Evolutionary conservation across 73 alveolate genomes (phyloP).

Genomic region (Tetrahymena thermophila): DNA sequence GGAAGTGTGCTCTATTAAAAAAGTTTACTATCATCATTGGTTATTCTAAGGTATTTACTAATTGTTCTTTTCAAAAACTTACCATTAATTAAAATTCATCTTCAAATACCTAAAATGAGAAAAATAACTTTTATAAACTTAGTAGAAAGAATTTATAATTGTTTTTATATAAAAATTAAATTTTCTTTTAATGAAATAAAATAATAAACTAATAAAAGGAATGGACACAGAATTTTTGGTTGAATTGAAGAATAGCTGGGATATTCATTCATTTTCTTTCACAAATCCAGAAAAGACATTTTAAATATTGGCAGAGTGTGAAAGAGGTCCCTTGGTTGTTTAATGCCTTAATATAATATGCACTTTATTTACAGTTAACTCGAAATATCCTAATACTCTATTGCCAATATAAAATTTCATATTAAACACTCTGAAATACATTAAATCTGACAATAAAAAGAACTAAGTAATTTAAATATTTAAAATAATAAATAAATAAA

Average conservation of each 20-base stretch:
- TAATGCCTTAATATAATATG: conserved; percentile 5
- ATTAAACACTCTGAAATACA: conserved; percentile 7
- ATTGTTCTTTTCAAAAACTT: no score
- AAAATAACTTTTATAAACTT: no score
- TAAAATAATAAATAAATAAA: background rate
- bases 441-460: background rate
- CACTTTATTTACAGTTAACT: conserved; percentile 1
- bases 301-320: background rate
- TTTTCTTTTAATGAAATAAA: background rate
- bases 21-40: conserved; percentile 24
- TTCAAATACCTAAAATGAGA: no score
- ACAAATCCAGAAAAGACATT: conserved; percentile 20
- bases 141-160: no score
- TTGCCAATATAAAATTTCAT: conserved; percentile 4
- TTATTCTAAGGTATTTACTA: background rate
- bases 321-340: conserved; percentile 32
- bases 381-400: background rate
- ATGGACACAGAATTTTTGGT: conserved; percentile 9
- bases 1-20: conserved; percentile 15
- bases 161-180: no score
- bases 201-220: background rate
- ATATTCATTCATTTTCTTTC: conserved; percentile 21
- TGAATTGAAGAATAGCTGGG: conserved; percentile 23
- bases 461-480: conserved; percentile 1
- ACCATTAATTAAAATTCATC: no score